Base-by-base conservation (phyloP, 108 stramenopile genomes). In the Cyclotella distinguenda region DNA sequence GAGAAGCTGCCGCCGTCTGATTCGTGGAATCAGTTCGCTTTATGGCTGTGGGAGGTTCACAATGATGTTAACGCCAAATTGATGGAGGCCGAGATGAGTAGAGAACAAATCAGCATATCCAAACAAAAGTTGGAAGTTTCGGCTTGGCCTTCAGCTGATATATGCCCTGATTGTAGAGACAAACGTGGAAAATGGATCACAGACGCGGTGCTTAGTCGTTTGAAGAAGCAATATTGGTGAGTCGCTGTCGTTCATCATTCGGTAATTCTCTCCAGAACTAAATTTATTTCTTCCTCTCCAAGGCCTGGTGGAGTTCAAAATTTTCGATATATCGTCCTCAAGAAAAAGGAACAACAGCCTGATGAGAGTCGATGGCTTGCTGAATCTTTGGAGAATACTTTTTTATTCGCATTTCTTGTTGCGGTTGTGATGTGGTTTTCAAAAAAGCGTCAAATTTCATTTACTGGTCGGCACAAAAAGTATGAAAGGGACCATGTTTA, bases 21-120 rank as follows among this genome's bases (percentile, higher is more conserved):
- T 9, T 74, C 81, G 4, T 88, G 86, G 87, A 72, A 68, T 55
- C 73, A 93, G 56, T 68, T 85, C 31, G 82, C 87, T 4, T 34
- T 87, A 6, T 90, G 92, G 87, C 74, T 92, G 11, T 84, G 57
- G 44, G 86, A 91, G 60, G 72, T 77, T 22, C 92, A 93, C 71
- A 93, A 93, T 74, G 84, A 72, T 46, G 87, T 93, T 16, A 89
- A 89, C 73, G 60, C 72, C 9, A 72, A 87, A 48, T 63, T 93
- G 50, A 30, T 80, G 56, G 50, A 70, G 15, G 90, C 88, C 18
- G 68, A 79, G 31, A 36, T 72, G 4, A 64, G 38, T 26, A 42
- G 18, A 43, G 68, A 38, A 26, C 45, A 65, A 13, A 46, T 1
- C 19, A 32, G 11, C 21, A 9, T 49, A 18, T 60, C 59, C 19